phyloP scores from a whole-genome alignment of 2,329 filamentous ascomycete species.

The Zasmidium angulare region DNA sequence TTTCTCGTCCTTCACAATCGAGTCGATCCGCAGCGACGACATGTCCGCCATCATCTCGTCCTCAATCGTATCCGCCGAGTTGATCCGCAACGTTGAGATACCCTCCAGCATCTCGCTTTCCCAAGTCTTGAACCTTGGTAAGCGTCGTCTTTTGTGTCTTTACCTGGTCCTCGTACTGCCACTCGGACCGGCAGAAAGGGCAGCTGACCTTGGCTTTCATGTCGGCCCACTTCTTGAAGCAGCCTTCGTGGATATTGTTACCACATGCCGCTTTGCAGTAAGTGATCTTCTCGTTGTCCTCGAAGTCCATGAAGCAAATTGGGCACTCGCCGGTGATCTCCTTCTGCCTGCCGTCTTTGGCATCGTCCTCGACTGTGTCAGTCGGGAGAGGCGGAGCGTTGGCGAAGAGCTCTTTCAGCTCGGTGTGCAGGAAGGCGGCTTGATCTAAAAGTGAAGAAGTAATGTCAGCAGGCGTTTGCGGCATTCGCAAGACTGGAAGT shows the following conservation, averaged over 20 bases:
- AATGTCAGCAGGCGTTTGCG: no score
- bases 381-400: constrained; percentile 52
- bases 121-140: constrained; percentile 17
- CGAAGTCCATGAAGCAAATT: constrained; percentile 61
- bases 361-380: constrained; percentile 29
- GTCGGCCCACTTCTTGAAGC: constrained; percentile 55
- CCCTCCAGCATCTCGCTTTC: constrained; percentile 21
- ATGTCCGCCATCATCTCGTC: not conserved
- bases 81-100: constrained; percentile 34
- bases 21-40: no score
- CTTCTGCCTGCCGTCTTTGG: constrained; percentile 54
- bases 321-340: constrained; percentile 62
- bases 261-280: constrained; percentile 62
- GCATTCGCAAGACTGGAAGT: no score
- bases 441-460: no score
- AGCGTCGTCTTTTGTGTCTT: constrained; percentile 20
- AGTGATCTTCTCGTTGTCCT: constrained; percentile 50
- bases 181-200: constrained; percentile 33
- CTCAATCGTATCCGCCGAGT: constrained; percentile 25
- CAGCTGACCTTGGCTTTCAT: constrained; percentile 30
- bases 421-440: constrained; percentile 58
- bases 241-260: constrained; percentile 61
- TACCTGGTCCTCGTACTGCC: constrained; percentile 23
- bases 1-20: not conserved
- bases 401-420: constrained; percentile 57